Evolutionary conservation across 1,139 yeast genomes (phyloP), one percentile per base, ranked within the genome.

Genomic region (Candida sojae): DNA sequence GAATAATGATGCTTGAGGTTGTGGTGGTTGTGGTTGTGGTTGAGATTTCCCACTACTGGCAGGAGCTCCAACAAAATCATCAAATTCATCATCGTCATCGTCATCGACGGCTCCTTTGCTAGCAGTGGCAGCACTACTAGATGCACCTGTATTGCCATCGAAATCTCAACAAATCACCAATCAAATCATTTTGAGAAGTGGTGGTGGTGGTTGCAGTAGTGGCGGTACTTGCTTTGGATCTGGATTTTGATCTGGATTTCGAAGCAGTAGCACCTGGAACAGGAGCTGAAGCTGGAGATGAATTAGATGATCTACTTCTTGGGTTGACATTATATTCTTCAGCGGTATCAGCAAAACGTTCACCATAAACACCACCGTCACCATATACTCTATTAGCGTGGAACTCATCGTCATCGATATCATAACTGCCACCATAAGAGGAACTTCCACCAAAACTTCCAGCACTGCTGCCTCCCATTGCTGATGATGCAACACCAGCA

Each of bases 41-140:
- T 17, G 21, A 17, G 21, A 17, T 17, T 41, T 3, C 9, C 29
- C 29, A 26, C 29, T 62, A 67, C 54, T 56, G 74, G 64, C 82
- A 56, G 79, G 80, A 4, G 97, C 96, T 57, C 93, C 98, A 56
- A 89, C 96, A 67, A 92, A 92, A 39, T 92, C 98, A 58, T 91
- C 97, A 55, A 87, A 96, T 41, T 84, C 90, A 39, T 83, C 88
- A 21, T 74, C 83, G 2, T 59, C 67, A 10, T 53, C 57, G 1
- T 37, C 12, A 1, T n/a, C 21, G 2, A 17, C 39, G 12, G 11
- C 23, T 8, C 10, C 31, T n/a, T 25, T 36, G 17, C 32, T 29
- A 23, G 44, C 48, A 11, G 42, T 11, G 29, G 33, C 38, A 23
- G 39, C 26, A 10, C 34, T 40, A 4, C 39, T 55, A 28, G 60